These are phyloP conservation scores for Dendrobium nobile DNA, from an alignment of 106 monocot species.

Conservation along the genomic window DNA sequence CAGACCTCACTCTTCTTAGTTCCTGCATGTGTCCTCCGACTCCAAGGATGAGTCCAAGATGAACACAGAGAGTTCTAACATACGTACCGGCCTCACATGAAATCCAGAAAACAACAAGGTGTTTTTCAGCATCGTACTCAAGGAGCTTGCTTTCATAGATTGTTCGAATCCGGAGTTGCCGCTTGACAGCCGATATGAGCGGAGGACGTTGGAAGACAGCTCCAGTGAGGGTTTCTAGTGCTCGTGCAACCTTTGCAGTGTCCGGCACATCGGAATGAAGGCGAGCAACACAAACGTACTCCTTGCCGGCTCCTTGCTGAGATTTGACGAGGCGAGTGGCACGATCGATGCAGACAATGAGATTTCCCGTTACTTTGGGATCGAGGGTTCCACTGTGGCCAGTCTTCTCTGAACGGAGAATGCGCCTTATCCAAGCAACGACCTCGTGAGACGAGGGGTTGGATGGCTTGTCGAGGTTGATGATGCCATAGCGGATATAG, in stretches of 20 bases:
- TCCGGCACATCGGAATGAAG: constrained; percentile 58
- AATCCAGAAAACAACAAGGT: constrained; percentile 91
- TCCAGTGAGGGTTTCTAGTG: constrained; percentile 77
- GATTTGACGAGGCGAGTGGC: constrained; percentile 96
- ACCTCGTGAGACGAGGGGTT: constrained; percentile 96
- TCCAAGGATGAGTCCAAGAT: constrained; percentile 72
- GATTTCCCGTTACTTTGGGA: constrained; percentile 95
- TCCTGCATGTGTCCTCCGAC: constrained; percentile 96
- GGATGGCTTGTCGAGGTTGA: constrained; percentile 95
- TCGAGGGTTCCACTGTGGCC: constrained; percentile 95
- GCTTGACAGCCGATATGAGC: constrained; percentile 85
- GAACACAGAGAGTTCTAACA: constrained; percentile 81
- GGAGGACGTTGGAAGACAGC: constrained; percentile 93
- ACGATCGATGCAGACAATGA: constrained; percentile 90
- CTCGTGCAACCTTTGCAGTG: constrained; percentile 48
- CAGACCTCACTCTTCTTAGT: constrained; percentile 78
- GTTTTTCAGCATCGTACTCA: constrained; percentile 56
- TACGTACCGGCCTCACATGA: constrained; percentile 93
- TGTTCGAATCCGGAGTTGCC: constrained; percentile 74
- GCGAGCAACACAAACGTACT: constrained; percentile 87
- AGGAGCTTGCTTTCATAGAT: constrained; percentile 93
- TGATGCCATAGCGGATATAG: constrained; percentile 76
- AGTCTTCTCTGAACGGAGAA: constrained; percentile 82
- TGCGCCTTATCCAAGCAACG: constrained; percentile 89
- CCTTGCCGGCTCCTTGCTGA: constrained; percentile 97